Conservation (phyloP, 768 basidiomycete species). For the Pisolithus albus region DNA sequence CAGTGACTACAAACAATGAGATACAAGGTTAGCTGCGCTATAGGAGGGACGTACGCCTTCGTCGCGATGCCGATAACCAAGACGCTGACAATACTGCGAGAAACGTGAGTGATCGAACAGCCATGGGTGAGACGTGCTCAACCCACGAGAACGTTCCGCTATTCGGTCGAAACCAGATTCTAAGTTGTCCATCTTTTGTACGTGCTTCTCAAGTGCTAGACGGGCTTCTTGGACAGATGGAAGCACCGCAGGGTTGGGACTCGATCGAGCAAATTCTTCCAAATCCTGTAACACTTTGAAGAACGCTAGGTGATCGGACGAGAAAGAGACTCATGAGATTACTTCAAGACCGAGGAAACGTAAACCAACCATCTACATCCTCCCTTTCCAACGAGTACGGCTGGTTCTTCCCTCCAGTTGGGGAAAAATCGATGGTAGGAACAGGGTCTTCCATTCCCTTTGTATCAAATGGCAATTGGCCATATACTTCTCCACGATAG, state of each 20-base stretch:
- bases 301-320: conserved; percentile 38
- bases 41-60: conserved; percentile 52
- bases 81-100: conserved; percentile 68
- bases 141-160: conserved; percentile 74
- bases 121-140: not conserved
- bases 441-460: conserved; percentile 76
- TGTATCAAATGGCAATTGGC: conserved; percentile 82
- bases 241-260: conserved; percentile 40
- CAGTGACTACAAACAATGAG: conserved; percentile 41
- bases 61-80: conserved; percentile 56
- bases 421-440: conserved; percentile 74
- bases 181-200: conserved; percentile 72
- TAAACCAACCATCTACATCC: conserved; percentile 61
- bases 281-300: conserved; percentile 59
- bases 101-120: conserved; percentile 2
- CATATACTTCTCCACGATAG: conserved; percentile 79
- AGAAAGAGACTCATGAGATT: not conserved
- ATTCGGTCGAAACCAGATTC: conserved; percentile 80
- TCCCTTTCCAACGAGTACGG: conserved; percentile 60
- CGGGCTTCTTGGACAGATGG: conserved; percentile 59
- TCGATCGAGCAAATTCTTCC: conserved; percentile 46
- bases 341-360: not conserved
- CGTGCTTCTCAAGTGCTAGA: conserved; percentile 55
- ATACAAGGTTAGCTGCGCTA: conserved; percentile 5
- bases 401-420: conserved; percentile 54